phyloP scores from a whole-genome alignment of 2,329 filamentous ascomycete genomes.

The Saccharata proteae region DNA sequence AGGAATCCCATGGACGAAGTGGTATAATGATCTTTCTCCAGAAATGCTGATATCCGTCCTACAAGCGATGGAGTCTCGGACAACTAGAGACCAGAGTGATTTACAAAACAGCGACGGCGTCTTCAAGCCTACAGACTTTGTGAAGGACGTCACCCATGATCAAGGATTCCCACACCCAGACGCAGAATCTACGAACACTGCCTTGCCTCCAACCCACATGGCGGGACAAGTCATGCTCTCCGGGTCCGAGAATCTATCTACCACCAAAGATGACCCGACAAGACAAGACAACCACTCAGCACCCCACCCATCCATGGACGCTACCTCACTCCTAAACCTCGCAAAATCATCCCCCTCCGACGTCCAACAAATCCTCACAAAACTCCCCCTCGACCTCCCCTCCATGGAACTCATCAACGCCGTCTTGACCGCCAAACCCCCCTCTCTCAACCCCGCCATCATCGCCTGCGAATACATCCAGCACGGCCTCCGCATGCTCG shows the following conservation, averaged over 20 bases:
- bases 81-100: too few relatives aligned
- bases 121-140: not conserved
- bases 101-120: too few relatives aligned
- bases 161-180: too few relatives aligned
- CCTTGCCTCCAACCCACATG: too few relatives aligned
- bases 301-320: not conserved
- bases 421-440: conserved; percentile 14
- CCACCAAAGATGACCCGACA: not conserved
- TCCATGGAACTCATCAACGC: conserved; percentile 27
- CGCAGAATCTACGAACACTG: too few relatives aligned
- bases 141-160: not conserved
- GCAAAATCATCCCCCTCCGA: conserved; percentile 2
- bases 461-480: conserved; percentile 25
- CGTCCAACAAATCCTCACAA: conserved; percentile 18
- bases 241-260: not conserved
- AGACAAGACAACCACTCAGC: not conserved
- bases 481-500: conserved; percentile 23
- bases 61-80: not conserved
- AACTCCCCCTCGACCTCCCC: conserved; percentile 23
- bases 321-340: not conserved
- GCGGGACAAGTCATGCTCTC: too few relatives aligned
- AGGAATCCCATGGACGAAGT: conserved; percentile 13
- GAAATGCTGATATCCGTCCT: not conserved
- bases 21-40: not conserved
- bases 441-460: conserved; percentile 18